A percentile compares a stretch with the other conserved stretches of the same genome.
Evolutionary conservation across 2,329 filamentous ascomycete species (phyloP).

Genomic region (Epichloe brachyelytri): DNA sequence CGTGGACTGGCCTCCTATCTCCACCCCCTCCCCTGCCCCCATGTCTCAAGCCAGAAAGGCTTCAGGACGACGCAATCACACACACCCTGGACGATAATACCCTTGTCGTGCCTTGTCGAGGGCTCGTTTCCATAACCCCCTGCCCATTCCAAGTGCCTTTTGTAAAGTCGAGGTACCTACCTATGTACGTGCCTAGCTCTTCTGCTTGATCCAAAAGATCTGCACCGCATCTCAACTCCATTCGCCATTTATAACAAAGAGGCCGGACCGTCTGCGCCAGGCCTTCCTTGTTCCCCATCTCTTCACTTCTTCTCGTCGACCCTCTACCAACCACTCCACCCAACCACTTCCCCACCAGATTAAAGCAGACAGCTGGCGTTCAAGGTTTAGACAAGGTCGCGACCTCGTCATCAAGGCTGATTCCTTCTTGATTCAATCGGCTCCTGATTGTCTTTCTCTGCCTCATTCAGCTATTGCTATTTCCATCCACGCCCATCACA

Average conservation of each 20-base stretch:
- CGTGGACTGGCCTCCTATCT: neutral
- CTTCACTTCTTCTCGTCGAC: neutral
- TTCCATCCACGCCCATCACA: neutral
- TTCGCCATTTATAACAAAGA: constrained; percentile 11
- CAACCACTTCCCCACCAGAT: constrained; percentile 5
- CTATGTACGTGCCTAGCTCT: neutral
- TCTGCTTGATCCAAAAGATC: constrained; percentile 4
- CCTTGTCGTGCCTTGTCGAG: neutral
- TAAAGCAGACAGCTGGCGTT: constrained; percentile 5
- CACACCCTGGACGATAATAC: neutral
- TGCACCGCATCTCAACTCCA: constrained; percentile 9
- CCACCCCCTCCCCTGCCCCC: neutral
- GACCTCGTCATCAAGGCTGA: constrained; percentile 17
- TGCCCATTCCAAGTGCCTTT: neutral
- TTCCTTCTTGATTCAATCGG: neutral
- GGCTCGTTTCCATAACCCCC: constrained; percentile 1
- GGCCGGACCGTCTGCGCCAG: constrained; percentile 10
- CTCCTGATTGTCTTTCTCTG: neutral
- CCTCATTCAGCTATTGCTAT: neutral
- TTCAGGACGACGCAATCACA: neutral
- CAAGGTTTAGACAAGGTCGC: constrained; percentile 14
- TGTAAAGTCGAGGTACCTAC: neutral
- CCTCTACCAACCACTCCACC: too few relatives aligned
- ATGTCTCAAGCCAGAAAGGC: neutral
- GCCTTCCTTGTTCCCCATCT: constrained; percentile 1